phyloP scores from a whole-genome alignment of 2,329 filamentous ascomycete species.

The Fusarium begoniae region DNA sequence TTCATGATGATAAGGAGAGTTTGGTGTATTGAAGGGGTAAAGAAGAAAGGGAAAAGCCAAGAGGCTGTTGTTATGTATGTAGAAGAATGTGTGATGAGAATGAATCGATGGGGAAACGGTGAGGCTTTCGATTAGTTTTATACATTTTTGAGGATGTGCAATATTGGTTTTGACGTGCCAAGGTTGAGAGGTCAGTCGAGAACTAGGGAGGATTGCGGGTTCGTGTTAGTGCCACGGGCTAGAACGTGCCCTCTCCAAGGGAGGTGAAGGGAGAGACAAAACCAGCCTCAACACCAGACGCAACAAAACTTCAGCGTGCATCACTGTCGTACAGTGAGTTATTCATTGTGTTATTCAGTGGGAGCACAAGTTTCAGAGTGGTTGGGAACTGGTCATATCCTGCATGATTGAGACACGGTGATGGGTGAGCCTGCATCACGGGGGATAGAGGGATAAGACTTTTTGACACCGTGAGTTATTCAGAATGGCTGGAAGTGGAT shows the following conservation, averaged over 20 bases:
- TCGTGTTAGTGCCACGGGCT: conserved; percentile 13
- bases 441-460: background rate
- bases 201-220: conserved; percentile 29
- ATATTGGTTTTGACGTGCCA: conserved; percentile 3
- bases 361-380: background rate
- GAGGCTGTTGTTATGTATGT: background rate
- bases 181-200: conserved; percentile 9
- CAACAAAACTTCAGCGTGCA: background rate
- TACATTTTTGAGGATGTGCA: background rate
- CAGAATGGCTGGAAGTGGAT: background rate
- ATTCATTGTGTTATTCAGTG: background rate
- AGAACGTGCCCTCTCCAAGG: conserved; percentile 3
- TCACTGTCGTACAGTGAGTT: background rate
- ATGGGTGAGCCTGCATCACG: background rate
- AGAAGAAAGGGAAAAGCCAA: background rate
- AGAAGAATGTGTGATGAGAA: conserved; percentile 3
- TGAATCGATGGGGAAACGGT: background rate
- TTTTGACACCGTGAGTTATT: background rate
- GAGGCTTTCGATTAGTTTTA: conserved; percentile 20
- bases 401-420: background rate
- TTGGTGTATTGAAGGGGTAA: background rate
- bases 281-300: background rate
- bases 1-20: conserved; percentile 16
- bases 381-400: background rate
- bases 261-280: background rate